A percentile compares a stretch with the other conserved stretches of the same genome.
phyloP scores from a whole-genome alignment of 805 yeast species.

The Ogataea polymorpha region DNA sequence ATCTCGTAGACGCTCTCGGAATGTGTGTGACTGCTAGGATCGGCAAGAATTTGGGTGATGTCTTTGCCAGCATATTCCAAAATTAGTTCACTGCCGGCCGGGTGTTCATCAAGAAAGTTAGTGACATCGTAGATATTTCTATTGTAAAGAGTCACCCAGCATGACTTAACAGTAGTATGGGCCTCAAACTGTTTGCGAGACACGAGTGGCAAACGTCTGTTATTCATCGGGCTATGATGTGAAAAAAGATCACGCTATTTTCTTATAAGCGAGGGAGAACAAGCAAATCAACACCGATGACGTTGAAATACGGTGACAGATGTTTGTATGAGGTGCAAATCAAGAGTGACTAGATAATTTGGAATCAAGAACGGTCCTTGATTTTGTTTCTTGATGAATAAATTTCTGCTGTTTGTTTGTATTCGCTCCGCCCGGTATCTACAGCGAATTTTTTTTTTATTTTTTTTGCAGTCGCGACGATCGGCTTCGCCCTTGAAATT shows the following conservation, averaged over 20 bases:
- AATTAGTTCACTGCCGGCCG: constrained; percentile 61
- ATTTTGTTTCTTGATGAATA: neutral
- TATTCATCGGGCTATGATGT: neutral
- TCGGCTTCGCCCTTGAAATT: neutral
- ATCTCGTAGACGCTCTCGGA: constrained; percentile 87
- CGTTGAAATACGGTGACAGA: neutral
- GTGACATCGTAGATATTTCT: constrained; percentile 86
- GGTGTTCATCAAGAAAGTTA: constrained; percentile 66
- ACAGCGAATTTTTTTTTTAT: neutral
- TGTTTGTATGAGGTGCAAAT: neutral
- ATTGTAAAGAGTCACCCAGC: constrained; percentile 79
- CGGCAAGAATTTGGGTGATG: constrained; percentile 72
- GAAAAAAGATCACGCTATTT: constrained; percentile 8
- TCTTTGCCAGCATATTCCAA: constrained; percentile 59
- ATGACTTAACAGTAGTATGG: constrained; percentile 53
- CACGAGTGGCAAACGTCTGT: constrained; percentile 51
- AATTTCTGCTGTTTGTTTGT: neutral
- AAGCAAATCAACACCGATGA: neutral
- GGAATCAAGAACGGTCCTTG: neutral
- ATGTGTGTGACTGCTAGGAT: constrained; percentile 68
- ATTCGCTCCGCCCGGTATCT: neutral
- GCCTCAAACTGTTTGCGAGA: constrained; percentile 49
- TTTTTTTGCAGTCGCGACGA: constrained; percentile 1
- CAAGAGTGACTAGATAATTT: neutral
- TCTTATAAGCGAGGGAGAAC: neutral